Percentiles rank a stretch among this genome's conserved stretches.
Conservation (phyloP, 257 asterid species). For the Solanum ahanhuiri region DNA sequence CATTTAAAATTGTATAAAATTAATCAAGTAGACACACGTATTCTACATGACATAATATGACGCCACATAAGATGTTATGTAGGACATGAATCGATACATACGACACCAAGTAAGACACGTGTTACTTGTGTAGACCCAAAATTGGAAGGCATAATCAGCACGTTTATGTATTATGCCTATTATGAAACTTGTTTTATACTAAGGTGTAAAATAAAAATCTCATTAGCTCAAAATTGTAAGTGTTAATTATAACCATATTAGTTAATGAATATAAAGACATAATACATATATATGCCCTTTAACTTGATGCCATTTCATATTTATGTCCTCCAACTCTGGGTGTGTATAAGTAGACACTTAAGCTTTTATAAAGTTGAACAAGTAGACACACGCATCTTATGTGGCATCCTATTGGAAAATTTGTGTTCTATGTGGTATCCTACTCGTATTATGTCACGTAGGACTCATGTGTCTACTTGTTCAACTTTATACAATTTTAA, state of each 20-base stretch:
- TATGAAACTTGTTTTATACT: background rate
- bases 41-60: background rate
- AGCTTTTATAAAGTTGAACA: too few species aligned
- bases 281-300: background rate
- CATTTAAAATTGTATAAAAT: too few species aligned
- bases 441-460: too few species aligned
- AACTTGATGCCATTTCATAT: background rate
- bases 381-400: background rate
- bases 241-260: background rate
- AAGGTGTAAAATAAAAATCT: background rate
- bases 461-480: background rate
- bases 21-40: too few species aligned
- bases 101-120: background rate
- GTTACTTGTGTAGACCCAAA: background rate
- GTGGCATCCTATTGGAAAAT: too few species aligned
- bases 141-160: background rate
- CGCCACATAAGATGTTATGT: background rate
- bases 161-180: background rate
- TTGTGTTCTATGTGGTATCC: too few species aligned
- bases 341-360: background rate
- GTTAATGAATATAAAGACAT: background rate
- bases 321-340: accelerated
- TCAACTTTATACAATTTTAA: too few species aligned
- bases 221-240: background rate
- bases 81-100: background rate